Conservation (phyloP, 768 basidiomycete species). For the Russula lepida region DNA sequence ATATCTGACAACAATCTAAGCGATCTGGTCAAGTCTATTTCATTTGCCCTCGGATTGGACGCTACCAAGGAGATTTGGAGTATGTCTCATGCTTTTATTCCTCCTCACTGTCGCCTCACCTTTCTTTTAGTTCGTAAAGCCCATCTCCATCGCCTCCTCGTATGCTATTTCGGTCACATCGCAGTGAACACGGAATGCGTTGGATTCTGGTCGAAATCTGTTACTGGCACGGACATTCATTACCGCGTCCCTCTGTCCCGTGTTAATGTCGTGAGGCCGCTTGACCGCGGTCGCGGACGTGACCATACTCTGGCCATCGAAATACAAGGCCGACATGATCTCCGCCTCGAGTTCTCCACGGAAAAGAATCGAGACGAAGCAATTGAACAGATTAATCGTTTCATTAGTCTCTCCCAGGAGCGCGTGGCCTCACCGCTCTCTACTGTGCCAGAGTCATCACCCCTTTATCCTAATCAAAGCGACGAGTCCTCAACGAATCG, state of each 20-base stretch:
- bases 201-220: slow-evolving; percentile 19
- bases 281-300: not conserved
- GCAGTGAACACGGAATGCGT: slow-evolving; percentile 12
- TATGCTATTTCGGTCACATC: slow-evolving; percentile 10
- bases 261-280: slow-evolving; percentile 7
- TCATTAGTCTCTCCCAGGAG: slow-evolving; percentile 4
- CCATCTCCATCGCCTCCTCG: slow-evolving; percentile 11
- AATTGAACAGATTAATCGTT: slow-evolving; percentile 7
- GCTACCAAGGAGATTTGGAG: slow-evolving; percentile 14
- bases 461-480: not conserved
- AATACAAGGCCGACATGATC: slow-evolving; percentile 10
- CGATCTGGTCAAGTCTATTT: slow-evolving; percentile 5
- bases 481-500: not conserved
- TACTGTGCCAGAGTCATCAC: not conserved
- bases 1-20: not conserved
- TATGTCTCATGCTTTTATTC: not conserved
- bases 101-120: not conserved
- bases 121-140: slow-evolving; percentile 11
- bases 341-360: slow-evolving; percentile 10
- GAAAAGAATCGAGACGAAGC: slow-evolving; percentile 13
- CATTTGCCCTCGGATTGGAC: slow-evolving; percentile 14
- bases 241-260: slow-evolving; percentile 18
- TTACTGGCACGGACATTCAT: slow-evolving; percentile 9
- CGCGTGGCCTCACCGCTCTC: not conserved
- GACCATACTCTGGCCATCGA: slow-evolving; percentile 9